Conservation (phyloP, 2,329 filamentous ascomycete species). For the Orbilia ellipsospora region DNA sequence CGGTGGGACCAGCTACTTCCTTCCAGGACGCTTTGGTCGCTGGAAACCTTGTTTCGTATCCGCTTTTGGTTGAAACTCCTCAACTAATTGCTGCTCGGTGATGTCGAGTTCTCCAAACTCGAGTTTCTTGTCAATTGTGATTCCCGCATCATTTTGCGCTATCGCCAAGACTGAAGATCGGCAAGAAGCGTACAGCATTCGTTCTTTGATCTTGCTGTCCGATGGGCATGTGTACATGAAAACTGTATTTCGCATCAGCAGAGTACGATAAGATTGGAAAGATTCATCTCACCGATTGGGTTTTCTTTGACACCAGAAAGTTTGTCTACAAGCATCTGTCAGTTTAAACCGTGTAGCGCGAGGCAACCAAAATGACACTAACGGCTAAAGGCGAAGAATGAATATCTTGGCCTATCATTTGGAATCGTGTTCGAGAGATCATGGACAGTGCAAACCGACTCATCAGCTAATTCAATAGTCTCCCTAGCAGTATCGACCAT, state of each 20-base stretch:
- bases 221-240: conserved; percentile 86
- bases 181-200: conserved; percentile 81
- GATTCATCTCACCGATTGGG: conserved; percentile 65
- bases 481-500: conserved; percentile 79
- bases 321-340: conserved; percentile 63
- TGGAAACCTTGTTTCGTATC: conserved; percentile 76
- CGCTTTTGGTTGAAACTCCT: conserved; percentile 75
- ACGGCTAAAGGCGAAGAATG: conserved; percentile 75
- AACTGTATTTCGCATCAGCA: conserved; percentile 62
- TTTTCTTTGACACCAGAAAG: conserved; percentile 67
- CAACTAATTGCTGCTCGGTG: conserved; percentile 72
- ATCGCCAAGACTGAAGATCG: conserved; percentile 70
- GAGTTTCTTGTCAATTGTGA: conserved; percentile 75
- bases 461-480: conserved; percentile 72
- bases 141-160: conserved; percentile 73
- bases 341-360: not conserved
- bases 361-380: conserved; percentile 35
- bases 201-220: conserved; percentile 78
- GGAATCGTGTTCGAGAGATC: conserved; percentile 73
- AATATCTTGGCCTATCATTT: conserved; percentile 76
- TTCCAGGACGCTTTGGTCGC: conserved; percentile 81
- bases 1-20: conserved; percentile 61
- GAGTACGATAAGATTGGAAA: not conserved
- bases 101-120: conserved; percentile 72
- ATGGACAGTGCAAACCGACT: conserved; percentile 68